Conservation (phyloP, 352 stramenopile genomes). For the Aphanomyces stellatus region DNA sequence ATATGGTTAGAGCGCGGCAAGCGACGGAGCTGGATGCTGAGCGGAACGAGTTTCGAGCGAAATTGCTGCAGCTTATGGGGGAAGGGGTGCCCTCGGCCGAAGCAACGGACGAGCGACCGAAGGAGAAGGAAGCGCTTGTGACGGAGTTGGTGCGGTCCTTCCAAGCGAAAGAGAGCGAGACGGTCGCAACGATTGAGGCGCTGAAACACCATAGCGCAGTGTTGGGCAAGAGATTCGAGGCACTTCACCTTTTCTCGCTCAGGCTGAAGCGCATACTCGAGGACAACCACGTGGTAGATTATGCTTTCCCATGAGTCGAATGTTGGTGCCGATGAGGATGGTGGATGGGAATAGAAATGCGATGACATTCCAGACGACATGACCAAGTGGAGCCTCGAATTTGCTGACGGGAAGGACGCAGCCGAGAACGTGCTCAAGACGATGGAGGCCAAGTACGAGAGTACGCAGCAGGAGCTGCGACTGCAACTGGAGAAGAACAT, state of each 20-base stretch:
- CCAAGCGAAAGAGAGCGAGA: not conserved
- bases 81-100: not conserved
- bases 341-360: not conserved
- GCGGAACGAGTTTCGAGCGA: not conserved
- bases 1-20: not conserved
- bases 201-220: not conserved
- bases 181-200: not conserved
- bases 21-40: not conserved
- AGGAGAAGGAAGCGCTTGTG: not conserved
- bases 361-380: conserved; percentile 3
- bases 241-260: not conserved
- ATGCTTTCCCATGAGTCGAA: not conserved
- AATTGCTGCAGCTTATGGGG: not conserved
- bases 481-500: conserved; percentile 20
- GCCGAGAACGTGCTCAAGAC: not conserved
- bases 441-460: not conserved
- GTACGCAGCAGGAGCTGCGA: not conserved
- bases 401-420: not conserved
- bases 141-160: conserved; percentile 3
- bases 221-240: not conserved
- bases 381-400: not conserved
- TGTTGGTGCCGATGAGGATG: not conserved
- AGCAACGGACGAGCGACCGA: not conserved
- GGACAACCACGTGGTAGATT: conserved; percentile 5
- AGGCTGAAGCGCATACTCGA: not conserved